Evolutionary conservation across 1,284 basidiomycete genomes (phyloP).

Genomic region (Cutaneotrichosporon arboriforme): DNA sequence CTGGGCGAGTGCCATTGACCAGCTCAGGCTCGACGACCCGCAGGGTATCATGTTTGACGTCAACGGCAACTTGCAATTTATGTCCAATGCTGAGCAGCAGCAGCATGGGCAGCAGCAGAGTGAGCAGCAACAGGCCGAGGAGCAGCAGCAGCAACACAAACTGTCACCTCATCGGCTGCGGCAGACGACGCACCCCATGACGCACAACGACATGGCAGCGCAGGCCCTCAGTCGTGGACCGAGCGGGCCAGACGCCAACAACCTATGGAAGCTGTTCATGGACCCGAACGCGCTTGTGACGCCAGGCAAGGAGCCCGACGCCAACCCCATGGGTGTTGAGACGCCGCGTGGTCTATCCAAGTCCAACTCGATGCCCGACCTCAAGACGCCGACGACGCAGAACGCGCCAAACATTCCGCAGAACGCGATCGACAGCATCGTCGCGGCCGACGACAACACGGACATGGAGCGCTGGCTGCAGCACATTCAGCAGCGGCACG

Average conservation of each 20-base stretch:
- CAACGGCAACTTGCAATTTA: neutral
- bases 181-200: slow-evolving; percentile 20
- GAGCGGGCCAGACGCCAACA: slow-evolving; percentile 26
- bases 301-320: slow-evolving; percentile 35
- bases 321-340: neutral
- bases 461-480: slow-evolving; percentile 32
- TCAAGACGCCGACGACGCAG: slow-evolving; percentile 23
- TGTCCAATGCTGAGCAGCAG: neutral
- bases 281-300: slow-evolving; percentile 21
- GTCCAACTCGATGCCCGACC: slow-evolving; percentile 42
- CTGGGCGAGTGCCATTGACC: slow-evolving; percentile 40
- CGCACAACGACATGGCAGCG: slow-evolving; percentile 1
- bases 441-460: slow-evolving; percentile 6
- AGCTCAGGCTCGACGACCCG: slow-evolving; percentile 23
- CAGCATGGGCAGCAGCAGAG: neutral
- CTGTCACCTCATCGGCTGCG: neutral
- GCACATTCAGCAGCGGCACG: slow-evolving; percentile 37
- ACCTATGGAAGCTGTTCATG: slow-evolving; percentile 44
- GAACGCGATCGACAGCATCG: neutral
- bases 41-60: neutral
- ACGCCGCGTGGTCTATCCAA: slow-evolving; percentile 21
- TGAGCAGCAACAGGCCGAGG: neutral
- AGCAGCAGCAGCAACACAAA: too few relatives aligned
- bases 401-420: neutral
- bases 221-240: slow-evolving; percentile 15